Conservation (phyloP, 2,329 filamentous ascomycete species). For the Chaetothyriales sp. region DNA sequence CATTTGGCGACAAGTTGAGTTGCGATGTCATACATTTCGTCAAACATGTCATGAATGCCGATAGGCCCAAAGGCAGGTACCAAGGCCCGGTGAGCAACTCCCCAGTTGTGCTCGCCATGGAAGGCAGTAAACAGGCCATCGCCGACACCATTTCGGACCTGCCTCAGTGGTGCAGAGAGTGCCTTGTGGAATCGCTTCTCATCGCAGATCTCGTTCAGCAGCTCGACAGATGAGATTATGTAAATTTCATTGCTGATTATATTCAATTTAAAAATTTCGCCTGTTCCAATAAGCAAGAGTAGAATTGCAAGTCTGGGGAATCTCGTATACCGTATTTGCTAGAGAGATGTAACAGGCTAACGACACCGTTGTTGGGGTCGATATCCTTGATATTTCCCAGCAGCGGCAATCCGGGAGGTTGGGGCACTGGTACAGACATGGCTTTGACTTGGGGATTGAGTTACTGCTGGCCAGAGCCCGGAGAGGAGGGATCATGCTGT, state of each 20-base stretch:
- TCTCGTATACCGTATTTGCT: slow-evolving; percentile 32
- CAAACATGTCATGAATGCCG: slow-evolving; percentile 30
- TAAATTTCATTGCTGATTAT: slow-evolving; percentile 36
- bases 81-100: slow-evolving; percentile 42
- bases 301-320: background rate
- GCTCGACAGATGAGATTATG: slow-evolving; percentile 39
- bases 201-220: slow-evolving; percentile 52
- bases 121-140: slow-evolving; percentile 54
- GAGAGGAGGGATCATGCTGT: too few species aligned
- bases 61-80: slow-evolving; percentile 37
- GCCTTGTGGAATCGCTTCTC: slow-evolving; percentile 53
- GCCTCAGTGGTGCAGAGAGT: slow-evolving; percentile 35
- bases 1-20: slow-evolving; percentile 29
- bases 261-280: slow-evolving; percentile 47
- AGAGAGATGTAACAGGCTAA: slow-evolving; percentile 36
- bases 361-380: slow-evolving; percentile 37
- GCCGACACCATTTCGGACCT: slow-evolving; percentile 47
- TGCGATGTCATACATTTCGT: slow-evolving; percentile 22
- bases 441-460: background rate
- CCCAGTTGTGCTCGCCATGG: slow-evolving; percentile 44
- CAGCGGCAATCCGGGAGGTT: slow-evolving; percentile 37
- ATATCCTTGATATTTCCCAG: slow-evolving; percentile 41
- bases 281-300: slow-evolving; percentile 22
- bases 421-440: slow-evolving; percentile 38
- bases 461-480: too few species aligned